Conservation (phyloP, 2,329 filamentous ascomycete genomes). For the Aspergillus sp. region DNA sequence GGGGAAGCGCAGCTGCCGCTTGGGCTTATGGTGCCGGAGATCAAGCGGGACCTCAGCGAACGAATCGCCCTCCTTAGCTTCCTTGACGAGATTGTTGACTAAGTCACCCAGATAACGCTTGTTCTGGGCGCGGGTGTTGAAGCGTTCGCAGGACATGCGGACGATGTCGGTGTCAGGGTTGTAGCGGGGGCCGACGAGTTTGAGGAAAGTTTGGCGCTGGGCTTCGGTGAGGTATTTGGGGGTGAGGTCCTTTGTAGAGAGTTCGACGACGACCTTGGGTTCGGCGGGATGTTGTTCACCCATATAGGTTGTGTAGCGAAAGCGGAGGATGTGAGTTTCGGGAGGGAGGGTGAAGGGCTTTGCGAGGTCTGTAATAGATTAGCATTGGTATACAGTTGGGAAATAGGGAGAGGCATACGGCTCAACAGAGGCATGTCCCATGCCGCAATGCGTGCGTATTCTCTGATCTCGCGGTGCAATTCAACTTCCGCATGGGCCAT, state of each 20-base stretch:
- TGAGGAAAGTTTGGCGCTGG: slow-evolving; percentile 75
- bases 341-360: slow-evolving; percentile 71
- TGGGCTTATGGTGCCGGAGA: slow-evolving; percentile 71
- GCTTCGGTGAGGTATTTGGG: slow-evolving; percentile 53
- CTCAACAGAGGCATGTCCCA: slow-evolving; percentile 94
- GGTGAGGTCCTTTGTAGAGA: slow-evolving; percentile 64
- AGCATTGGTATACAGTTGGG: slow-evolving; percentile 6
- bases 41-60: slow-evolving; percentile 89
- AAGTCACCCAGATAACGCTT: slow-evolving; percentile 86
- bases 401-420: slow-evolving; percentile 51
- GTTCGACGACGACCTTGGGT: slow-evolving; percentile 90
- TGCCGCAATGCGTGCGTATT: slow-evolving; percentile 78
- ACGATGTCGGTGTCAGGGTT: slow-evolving; percentile 75
- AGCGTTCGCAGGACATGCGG: slow-evolving; percentile 87
- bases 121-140: slow-evolving; percentile 85
- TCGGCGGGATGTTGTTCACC: slow-evolving; percentile 87
- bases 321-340: slow-evolving; percentile 65
- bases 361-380: slow-evolving; percentile 58
- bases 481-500: slow-evolving; percentile 83
- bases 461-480: slow-evolving; percentile 76
- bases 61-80: slow-evolving; percentile 73
- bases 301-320: slow-evolving; percentile 95
- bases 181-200: slow-evolving; percentile 77
- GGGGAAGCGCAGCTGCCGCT: slow-evolving; percentile 65
- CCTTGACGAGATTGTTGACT: slow-evolving; percentile 63